Conservation (phyloP, 805 yeast species). For the Trichomonascus vanleenenianus region DNA sequence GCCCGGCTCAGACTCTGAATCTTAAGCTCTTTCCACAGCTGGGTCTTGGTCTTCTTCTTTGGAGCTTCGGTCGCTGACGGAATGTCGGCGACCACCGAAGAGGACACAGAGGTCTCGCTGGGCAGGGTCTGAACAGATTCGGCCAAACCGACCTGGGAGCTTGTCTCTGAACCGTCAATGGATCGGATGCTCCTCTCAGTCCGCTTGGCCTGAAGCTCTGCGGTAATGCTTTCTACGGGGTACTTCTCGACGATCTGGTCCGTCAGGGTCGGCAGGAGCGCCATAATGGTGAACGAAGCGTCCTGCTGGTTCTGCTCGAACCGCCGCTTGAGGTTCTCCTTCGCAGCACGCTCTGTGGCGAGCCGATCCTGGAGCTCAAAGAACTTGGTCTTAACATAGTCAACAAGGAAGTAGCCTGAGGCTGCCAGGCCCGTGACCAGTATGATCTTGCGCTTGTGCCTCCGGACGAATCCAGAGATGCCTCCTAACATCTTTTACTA, state of each 20-base stretch:
- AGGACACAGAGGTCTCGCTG: conserved; percentile 6
- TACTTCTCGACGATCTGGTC: conserved; percentile 53
- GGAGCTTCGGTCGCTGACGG: conserved; percentile 11
- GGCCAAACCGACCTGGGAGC: conserved; percentile 1
- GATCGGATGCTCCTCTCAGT: conserved; percentile 8
- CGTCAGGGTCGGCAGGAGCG: conserved; percentile 69
- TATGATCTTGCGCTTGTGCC: conserved; percentile 40
- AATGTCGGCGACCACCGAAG: conserved; percentile 10
- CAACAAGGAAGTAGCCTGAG: conserved; percentile 36
- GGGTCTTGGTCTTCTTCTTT: conserved; percentile 41
- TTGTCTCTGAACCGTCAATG: background rate
- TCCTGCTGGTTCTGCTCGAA: conserved; percentile 91
- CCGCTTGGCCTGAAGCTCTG: conserved; percentile 57
- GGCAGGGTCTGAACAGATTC: conserved; percentile 15
- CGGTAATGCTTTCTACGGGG: conserved; percentile 68
- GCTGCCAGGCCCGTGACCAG: conserved; percentile 40
- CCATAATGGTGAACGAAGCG: conserved; percentile 74
- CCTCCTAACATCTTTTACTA: conserved; percentile 19
- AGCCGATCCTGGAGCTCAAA: conserved; percentile 43
- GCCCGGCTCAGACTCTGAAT: conserved; percentile 65
- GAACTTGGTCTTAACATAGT: conserved; percentile 39
- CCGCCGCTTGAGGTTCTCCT: conserved; percentile 67
- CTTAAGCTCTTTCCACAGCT: conserved; percentile 81
- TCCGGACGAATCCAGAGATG: conserved; percentile 32
- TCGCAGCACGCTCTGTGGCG: conserved; percentile 50